Conservation (phyloP, 2,329 filamentous ascomycete species). For the Colletotrichum spinosum region DNA sequence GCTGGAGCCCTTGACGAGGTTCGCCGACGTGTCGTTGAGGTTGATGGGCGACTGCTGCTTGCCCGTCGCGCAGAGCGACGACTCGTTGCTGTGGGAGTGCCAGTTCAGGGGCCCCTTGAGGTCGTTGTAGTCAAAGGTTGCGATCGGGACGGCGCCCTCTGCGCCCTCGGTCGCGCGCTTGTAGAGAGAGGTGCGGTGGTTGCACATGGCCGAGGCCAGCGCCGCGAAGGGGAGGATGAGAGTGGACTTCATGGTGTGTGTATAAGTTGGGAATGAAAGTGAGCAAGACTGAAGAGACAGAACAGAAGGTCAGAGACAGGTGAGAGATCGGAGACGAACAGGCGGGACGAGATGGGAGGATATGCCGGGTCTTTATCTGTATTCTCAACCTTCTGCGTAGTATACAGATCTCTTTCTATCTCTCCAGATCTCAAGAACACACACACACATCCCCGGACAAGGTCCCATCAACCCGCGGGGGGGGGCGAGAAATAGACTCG, state of each 20-base stretch:
- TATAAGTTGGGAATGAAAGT: background rate
- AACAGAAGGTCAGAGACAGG: background rate
- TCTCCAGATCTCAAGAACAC: background rate
- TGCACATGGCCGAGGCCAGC: slow-evolving; percentile 42
- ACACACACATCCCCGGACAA: background rate
- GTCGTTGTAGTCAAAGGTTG: slow-evolving; percentile 55
- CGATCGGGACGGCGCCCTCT: slow-evolving; percentile 46
- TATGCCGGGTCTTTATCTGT: too few species aligned
- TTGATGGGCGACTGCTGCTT: slow-evolving; percentile 68
- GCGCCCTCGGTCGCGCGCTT: slow-evolving; percentile 35
- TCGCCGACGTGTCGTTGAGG: slow-evolving; percentile 47
- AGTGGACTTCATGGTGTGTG: slow-evolving; percentile 39
- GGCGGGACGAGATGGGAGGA: too few species aligned
- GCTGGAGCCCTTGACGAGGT: slow-evolving; percentile 42
- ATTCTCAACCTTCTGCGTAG: background rate
- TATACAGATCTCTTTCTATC: slow-evolving; percentile 24
- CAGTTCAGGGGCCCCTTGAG: slow-evolving; percentile 63
- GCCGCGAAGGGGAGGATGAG: slow-evolving; percentile 38
- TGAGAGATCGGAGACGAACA: too few species aligned
- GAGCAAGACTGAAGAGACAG: background rate
- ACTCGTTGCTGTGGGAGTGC: slow-evolving; percentile 57
- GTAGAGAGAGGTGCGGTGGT: slow-evolving; percentile 51
- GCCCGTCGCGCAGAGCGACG: slow-evolving; percentile 60
- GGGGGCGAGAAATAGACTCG: background rate
- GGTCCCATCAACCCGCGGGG: background rate